These are phyloP conservation scores for Geranomyces michiganensis DNA, from an alignment of 192 early-diverging fungal genomes.

Conservation along the genomic window DNA sequence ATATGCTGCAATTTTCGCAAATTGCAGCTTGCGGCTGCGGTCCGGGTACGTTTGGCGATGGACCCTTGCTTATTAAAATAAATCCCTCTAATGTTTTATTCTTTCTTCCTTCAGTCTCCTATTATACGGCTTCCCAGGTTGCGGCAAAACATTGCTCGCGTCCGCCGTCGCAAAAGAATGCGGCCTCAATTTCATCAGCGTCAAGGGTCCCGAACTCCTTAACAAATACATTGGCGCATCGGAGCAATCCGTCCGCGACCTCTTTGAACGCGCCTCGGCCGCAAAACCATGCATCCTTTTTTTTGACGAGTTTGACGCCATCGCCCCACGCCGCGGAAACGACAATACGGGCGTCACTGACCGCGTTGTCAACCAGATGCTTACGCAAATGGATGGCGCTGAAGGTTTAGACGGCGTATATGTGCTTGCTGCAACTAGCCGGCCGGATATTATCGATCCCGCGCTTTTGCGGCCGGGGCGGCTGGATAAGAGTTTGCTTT, in stretches of 20 bases:
- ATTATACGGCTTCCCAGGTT: slow-evolving; percentile 97
- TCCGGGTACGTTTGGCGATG: slow-evolving; percentile 65
- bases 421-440: slow-evolving; percentile 92
- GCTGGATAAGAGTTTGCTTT: slow-evolving; percentile 80
- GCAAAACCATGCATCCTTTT: slow-evolving; percentile 95
- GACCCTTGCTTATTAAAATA: not conserved
- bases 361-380: slow-evolving; percentile 96
- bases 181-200: slow-evolving; percentile 94
- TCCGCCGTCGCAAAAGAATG: slow-evolving; percentile 96
- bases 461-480: slow-evolving; percentile 86
- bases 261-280: slow-evolving; percentile 92
- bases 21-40: slow-evolving; percentile 82
- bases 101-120: slow-evolving; percentile 63
- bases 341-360: slow-evolving; percentile 99
- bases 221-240: slow-evolving; percentile 99
- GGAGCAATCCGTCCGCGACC: slow-evolving; percentile 90
- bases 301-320: slow-evolving; percentile 98
- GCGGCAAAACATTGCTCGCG: slow-evolving; percentile 95
- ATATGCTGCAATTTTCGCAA: slow-evolving; percentile 88
- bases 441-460: slow-evolving; percentile 84
- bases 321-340: slow-evolving; percentile 75
- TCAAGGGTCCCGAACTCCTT: slow-evolving; percentile 96
- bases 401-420: slow-evolving; percentile 96
- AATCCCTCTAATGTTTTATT: too few relatives aligned
- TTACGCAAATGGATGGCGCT: slow-evolving; percentile 99